Conservation (phyloP, 2,329 filamentous ascomycete genomes). For the Ascochyta clinopodiicola region DNA sequence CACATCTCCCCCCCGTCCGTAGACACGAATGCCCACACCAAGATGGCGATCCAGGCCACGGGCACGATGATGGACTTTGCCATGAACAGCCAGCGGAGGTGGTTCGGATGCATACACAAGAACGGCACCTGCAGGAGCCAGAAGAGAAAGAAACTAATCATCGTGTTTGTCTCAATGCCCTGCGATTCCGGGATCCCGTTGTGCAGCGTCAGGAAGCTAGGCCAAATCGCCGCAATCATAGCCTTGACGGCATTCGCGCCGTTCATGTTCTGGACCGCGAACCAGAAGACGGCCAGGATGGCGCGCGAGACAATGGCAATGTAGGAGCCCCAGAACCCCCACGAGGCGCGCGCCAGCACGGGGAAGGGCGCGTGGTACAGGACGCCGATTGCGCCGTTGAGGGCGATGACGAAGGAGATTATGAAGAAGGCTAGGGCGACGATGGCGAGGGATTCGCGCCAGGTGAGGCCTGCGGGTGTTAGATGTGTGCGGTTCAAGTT, state of each 20-base stretch:
- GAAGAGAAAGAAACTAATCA: conserved; percentile 66
- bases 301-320: conserved; percentile 61
- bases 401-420: conserved; percentile 65
- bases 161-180: conserved; percentile 63
- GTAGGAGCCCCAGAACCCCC: conserved; percentile 65
- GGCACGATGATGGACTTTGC: conserved; percentile 58
- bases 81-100: conserved; percentile 61
- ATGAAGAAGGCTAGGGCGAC: conserved; percentile 60
- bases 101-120: conserved; percentile 62
- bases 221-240: conserved; percentile 65
- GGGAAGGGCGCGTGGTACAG: conserved; percentile 62
- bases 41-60: conserved; percentile 65
- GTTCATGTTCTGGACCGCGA: conserved; percentile 70
- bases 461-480: conserved; percentile 55
- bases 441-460: conserved; percentile 62
- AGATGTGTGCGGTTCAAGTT: neutral
- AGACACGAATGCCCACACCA: conserved; percentile 67
- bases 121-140: conserved; percentile 63
- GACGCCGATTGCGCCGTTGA: conserved; percentile 61
- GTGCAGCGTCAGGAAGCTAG: conserved; percentile 59
- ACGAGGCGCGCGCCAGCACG: conserved; percentile 62
- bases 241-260: conserved; percentile 62
- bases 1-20: conserved; percentile 61
- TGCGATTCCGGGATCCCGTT: conserved; percentile 60
- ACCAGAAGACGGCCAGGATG: conserved; percentile 66